Evolutionary conservation across 805 yeast species (phyloP), one percentile per base, ranked within the genome.

Genomic region (Saturnispora besseyi): DNA sequence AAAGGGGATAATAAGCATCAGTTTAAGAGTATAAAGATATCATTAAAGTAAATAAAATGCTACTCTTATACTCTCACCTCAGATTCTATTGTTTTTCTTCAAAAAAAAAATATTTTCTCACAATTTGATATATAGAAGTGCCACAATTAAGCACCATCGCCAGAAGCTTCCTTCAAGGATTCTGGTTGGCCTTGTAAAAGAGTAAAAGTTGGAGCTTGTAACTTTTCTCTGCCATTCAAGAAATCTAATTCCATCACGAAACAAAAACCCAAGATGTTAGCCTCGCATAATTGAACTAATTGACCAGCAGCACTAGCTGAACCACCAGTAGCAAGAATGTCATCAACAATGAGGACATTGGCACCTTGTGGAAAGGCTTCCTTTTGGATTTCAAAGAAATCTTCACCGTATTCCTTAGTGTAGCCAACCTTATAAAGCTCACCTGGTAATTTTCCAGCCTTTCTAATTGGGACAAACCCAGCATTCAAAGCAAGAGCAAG

Each of bases 301-400:
- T 87, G 84, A 52, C 96, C 97, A 40, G 98, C 98, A 52, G 95
- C 96, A 50, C 72, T 70, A 26, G 99, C 99, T 59, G 95, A 84
- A 37, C 99, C 99, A 55, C 98, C 98, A 36, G 99, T 93, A 45
- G 99, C 99, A 65, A 93, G 84, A 61, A 93, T 89, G 63, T 93
- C 99, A 68, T 93, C 99, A 36, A 93, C 95, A 56, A 93, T 77
- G 36, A 91, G 72, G 29, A 93, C 93, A 51, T 77, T 85, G 44
- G 95, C 77, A 36, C 91, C 95, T 54, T 76, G 75, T 56, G 87
- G 84, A 57, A 93, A 80, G 34, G 91, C 80, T 50, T 78, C 90
- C 55, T 75, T 73, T 73, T 93, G 99, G 69, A 93, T 81, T 67
- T 89, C 96, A 64, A 93, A 88, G 48, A 71, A 77, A 69, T 93